Base-by-base conservation (phyloP, 805 yeast species). In the Metschnikowia chrysomelidarum region DNA sequence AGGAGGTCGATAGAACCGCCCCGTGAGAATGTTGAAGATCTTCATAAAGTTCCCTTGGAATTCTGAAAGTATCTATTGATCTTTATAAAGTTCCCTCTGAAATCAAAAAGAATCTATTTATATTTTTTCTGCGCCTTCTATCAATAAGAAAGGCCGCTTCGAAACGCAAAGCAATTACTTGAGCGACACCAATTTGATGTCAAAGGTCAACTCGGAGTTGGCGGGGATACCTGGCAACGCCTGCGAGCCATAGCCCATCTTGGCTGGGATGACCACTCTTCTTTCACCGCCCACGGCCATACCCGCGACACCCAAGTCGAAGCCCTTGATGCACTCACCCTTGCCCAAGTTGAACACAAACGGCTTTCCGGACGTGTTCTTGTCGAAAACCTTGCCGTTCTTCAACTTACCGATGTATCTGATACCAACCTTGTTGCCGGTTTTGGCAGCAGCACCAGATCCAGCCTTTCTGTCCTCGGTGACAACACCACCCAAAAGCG, bases 271-370 rank as follows among this genome's bases (percentile, higher is more conserved):
- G 43, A 87, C 77, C 50, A 93, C 87, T 73, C 98, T 82, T 77
- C 98, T 89, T 76, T 93, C 98, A 60, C 98, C 98, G 57, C 96
- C 96, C 59, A 87, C 95, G 39, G 95, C 80, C 97, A 93, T 89
- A 62, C 98, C 98, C 41, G 91, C 88, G 54, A 93, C 93, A 75
- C 99, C 99, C 57, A 91, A 76, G 62, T 93, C 99, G 87, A 96
- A 93, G 49, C 98, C 98, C 67, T 87, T 87, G 74, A 93, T 93
- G 52, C 95, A 97, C 70, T 93, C 98, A 60, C 98, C 98, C 64
- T 83, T 85, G 56, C 98, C 98, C 53, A 93, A 76, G 46, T 77
- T 78, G 69, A 93, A 93, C 47, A 69, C 67, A 66, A 93, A 93
- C 57, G 99, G 98, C 73, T 87, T 91, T 56, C 99, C 99, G 49